Percentiles rank a stretch among this genome's conserved stretches.
Evolutionary conservation across 805 yeast genomes (phyloP).

Genomic region (Saturnispora dispora): DNA sequence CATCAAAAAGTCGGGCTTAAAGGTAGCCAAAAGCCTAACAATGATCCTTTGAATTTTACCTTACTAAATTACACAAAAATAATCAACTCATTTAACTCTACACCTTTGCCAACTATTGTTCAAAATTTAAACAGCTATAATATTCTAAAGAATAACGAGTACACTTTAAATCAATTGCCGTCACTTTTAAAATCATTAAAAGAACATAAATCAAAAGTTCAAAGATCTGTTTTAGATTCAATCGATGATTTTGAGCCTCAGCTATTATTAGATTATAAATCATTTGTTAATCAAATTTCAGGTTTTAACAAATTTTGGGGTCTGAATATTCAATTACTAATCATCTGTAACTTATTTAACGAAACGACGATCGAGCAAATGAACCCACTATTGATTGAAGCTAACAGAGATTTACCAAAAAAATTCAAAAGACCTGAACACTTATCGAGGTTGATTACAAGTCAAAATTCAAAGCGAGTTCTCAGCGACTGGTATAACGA

Average conservation of each 20-base stretch:
- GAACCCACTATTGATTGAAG: constrained; percentile 13
- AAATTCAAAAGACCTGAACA: constrained; percentile 21
- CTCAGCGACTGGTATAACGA: not conserved
- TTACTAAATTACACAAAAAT: not conserved
- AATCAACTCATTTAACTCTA: not conserved
- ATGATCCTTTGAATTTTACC: not conserved
- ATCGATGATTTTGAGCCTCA: constrained; percentile 14
- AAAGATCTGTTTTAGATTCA: not conserved
- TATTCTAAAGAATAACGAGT: not conserved
- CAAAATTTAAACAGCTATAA: not conserved
- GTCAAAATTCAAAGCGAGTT: not conserved
- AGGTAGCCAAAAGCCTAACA: not conserved
- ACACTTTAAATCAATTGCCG: not conserved
- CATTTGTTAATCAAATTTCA: constrained; percentile 17
- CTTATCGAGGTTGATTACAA: constrained; percentile 7
- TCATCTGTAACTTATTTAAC: constrained; percentile 19
- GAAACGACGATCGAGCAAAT: constrained; percentile 16
- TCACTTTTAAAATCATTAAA: not conserved
- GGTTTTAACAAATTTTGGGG: constrained; percentile 13
- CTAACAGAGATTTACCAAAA: constrained; percentile 14
- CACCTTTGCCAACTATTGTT: not conserved
- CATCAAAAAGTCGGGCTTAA: not conserved
- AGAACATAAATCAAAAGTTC: not conserved
- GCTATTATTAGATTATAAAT: constrained; percentile 22
- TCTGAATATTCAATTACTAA: constrained; percentile 19